phyloP scores from a whole-genome alignment of 441 rosid species.

The Capsella rubella region DNA sequence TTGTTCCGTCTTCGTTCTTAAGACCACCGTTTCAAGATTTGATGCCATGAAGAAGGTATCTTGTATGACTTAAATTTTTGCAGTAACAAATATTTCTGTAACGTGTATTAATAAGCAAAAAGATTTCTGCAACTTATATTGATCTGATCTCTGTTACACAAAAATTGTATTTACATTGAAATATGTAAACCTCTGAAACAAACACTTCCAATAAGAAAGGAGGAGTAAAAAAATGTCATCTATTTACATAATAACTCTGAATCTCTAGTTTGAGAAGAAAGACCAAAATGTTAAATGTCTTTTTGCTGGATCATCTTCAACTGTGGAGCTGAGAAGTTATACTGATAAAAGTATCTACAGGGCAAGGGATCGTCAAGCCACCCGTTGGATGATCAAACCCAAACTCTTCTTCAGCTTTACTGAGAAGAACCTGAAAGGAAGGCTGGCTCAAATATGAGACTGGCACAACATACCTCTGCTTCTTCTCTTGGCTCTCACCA shows the following conservation, averaged over 20 bases:
- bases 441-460: constrained; percentile 22
- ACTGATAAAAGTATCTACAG: constrained; percentile 53
- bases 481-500: constrained; percentile 43
- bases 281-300: no score
- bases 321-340: constrained; percentile 43
- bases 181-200: no score
- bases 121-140: neutral
- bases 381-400: constrained; percentile 66
- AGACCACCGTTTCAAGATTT: constrained; percentile 9
- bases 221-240: neutral
- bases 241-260: neutral
- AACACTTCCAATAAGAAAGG: neutral
- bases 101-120: neutral
- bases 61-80: neutral
- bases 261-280: neutral
- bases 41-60: neutral
- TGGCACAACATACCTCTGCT: constrained; percentile 47
- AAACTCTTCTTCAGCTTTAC: constrained; percentile 52
- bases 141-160: neutral
- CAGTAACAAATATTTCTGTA: neutral
- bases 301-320: constrained; percentile 4
- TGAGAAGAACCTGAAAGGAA: constrained; percentile 46
- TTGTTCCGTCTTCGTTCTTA: constrained; percentile 1
- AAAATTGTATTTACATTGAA: constrained; percentile 7
- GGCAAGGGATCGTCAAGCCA: constrained; percentile 60